Evolutionary conservation across 228 moss, liverwort and hornwort species (phyloP).

Genomic region (Sphagnum magellanicum): DNA sequence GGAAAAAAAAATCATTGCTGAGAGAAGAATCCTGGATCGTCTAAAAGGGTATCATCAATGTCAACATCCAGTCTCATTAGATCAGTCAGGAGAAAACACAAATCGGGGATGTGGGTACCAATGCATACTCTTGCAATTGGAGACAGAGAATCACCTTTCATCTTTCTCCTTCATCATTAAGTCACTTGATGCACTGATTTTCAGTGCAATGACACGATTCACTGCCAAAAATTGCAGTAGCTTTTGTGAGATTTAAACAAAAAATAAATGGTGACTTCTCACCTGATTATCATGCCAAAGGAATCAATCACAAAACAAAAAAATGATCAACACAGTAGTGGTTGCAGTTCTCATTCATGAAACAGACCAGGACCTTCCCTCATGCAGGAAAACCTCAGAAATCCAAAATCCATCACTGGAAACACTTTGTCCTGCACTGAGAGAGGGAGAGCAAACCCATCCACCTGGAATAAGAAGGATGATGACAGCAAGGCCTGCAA

Average conservation of each 20-base stretch:
- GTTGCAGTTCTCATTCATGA: not conserved
- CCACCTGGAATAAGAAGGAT: slow-evolving; percentile 87
- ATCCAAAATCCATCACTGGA: not conserved
- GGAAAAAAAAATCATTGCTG: too few species aligned
- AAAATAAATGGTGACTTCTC: too few species aligned
- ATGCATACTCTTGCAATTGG: too few species aligned
- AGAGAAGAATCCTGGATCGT: not conserved
- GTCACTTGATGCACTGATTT: slow-evolving; percentile 68
- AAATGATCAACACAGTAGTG: too few species aligned
- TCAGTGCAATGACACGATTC: slow-evolving; percentile 75
- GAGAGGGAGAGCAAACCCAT: too few species aligned
- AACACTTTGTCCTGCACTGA: not conserved
- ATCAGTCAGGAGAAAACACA: too few species aligned
- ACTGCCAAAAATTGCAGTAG: slow-evolving; percentile 24
- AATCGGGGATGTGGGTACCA: too few species aligned
- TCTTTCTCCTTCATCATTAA: slow-evolving; percentile 97
- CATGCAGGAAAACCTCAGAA: not conserved
- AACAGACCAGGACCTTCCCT: not conserved
- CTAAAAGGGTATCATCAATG: not conserved
- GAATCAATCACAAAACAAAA: too few species aligned
- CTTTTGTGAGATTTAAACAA: too few species aligned
- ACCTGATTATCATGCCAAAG: too few species aligned
- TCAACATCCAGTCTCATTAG: too few species aligned
- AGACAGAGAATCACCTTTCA: slow-evolving; percentile 52
- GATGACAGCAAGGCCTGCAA: slow-evolving; percentile 83